Conservation (phyloP, 2,329 filamentous ascomycete genomes). For the Claviceps sp. region DNA sequence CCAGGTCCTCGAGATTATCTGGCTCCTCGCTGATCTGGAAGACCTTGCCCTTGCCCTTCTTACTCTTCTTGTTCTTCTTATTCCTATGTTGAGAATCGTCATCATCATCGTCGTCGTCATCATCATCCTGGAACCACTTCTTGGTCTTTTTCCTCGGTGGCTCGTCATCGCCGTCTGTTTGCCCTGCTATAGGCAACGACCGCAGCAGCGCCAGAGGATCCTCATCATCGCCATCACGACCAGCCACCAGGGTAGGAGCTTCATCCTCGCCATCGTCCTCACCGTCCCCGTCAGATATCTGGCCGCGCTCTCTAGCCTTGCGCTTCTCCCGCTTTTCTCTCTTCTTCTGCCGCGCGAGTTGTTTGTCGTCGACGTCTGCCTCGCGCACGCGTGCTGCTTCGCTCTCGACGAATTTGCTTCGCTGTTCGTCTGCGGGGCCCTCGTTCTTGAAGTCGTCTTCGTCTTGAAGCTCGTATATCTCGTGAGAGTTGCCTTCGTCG, state of each 20-base stretch:
- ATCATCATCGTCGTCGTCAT: conserved; percentile 38
- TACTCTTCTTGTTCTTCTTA: conserved; percentile 21
- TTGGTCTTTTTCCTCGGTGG: conserved; percentile 46
- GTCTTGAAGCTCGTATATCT: conserved; percentile 77
- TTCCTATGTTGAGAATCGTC: not conserved
- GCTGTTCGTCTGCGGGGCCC: conserved; percentile 64
- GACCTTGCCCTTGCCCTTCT: conserved; percentile 34
- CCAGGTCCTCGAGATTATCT: conserved; percentile 67
- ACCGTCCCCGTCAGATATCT: conserved; percentile 11
- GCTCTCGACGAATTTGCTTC: conserved; percentile 61
- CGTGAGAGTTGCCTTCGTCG: conserved; percentile 75
- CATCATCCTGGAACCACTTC: conserved; percentile 68
- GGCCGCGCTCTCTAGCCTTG: conserved; percentile 48
- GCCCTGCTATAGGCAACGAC: conserved; percentile 36
- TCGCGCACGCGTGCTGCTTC: conserved; percentile 59
- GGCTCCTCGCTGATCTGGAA: conserved; percentile 54
- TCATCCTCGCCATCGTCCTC: conserved; percentile 4
- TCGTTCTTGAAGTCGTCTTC: conserved; percentile 66
- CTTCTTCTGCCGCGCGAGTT: conserved; percentile 62
- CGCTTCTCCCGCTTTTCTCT: conserved; percentile 62
- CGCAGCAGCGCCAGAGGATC: conserved; percentile 45
- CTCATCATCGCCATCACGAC: conserved; percentile 24
- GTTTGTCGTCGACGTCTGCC: conserved; percentile 75
- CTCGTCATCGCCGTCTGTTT: conserved; percentile 43
- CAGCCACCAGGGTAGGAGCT: conserved; percentile 23